phyloP scores from a whole-genome alignment of 164 flowering plant genomes.

The Vitis rupestris region DNA sequence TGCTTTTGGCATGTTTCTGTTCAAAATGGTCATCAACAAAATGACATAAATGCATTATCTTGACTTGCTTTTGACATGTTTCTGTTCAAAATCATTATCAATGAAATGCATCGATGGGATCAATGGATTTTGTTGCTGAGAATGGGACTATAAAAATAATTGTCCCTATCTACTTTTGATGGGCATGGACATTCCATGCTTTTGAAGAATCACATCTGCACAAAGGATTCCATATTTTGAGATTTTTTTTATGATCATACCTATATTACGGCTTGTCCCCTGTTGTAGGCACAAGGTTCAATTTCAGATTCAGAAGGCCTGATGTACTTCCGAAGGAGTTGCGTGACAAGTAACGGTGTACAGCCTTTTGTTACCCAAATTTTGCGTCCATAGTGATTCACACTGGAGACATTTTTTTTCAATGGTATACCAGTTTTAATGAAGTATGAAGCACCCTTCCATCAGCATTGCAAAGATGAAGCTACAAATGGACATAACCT shows the following conservation, averaged over 20 bases:
- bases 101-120: no score
- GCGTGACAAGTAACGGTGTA: slow-evolving; percentile 53
- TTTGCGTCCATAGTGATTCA: background rate
- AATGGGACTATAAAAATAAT: no score
- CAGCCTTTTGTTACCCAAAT: background rate
- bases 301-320: slow-evolving; percentile 55
- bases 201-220: no score
- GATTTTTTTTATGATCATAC: background rate
- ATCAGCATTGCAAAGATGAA: background rate
- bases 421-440: background rate
- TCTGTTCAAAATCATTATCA: no score
- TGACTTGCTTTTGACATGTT: no score
- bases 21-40: no score
- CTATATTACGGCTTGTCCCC: background rate
- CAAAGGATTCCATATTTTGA: no score
- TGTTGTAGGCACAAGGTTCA: slow-evolving; percentile 56
- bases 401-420: background rate
- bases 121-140: no score
- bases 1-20: no score
- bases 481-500: background rate
- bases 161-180: no score
- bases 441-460: background rate
- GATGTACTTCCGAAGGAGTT: slow-evolving; percentile 81
- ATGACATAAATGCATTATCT: no score
- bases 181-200: no score